Conservation (phyloP, 78 protist species). For the Dictyostelium citrinum region DNA sequence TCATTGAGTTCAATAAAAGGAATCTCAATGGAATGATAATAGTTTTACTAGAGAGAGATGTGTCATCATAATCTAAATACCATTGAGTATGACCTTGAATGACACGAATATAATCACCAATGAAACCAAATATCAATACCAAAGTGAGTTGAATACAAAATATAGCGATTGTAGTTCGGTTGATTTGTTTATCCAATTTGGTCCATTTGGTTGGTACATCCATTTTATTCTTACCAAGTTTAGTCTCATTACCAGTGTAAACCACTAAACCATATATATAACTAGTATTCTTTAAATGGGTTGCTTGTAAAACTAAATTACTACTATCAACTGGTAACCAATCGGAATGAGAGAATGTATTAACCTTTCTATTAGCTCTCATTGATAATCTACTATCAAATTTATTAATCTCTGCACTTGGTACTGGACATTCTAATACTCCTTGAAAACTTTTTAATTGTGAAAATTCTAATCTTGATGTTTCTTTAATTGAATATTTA, state of each 20-base stretch:
- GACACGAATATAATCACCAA: conserved; percentile 33
- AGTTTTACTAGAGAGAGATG: background rate
- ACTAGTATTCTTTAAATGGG: conserved; percentile 61
- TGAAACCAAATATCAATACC: conserved; percentile 77
- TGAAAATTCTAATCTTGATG: background rate
- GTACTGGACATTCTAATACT: conserved; percentile 77
- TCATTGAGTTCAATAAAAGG: conserved; percentile 39
- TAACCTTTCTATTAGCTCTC: background rate
- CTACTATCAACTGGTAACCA: conserved; percentile 21
- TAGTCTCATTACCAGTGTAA: conserved; percentile 91
- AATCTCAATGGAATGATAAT: conserved; percentile 74
- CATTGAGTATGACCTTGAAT: background rate
- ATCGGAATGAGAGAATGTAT: conserved; percentile 13
- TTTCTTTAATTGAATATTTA: conserved; percentile 22
- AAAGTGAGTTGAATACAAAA: conserved; percentile 81
- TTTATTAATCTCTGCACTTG: conserved; percentile 80
- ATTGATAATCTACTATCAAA: conserved; percentile 77
- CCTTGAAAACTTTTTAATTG: conserved; percentile 18
- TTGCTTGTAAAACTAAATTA: conserved; percentile 78
- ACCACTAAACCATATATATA: conserved; percentile 83
- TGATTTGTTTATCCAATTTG: conserved; percentile 70
- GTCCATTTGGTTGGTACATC: conserved; percentile 87
- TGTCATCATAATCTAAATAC: background rate
- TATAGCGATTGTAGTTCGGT: conserved; percentile 47
- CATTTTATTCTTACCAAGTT: conserved; percentile 82